Base-by-base conservation (phyloP, 345 rosid species). In the Pistacia vera region DNA sequence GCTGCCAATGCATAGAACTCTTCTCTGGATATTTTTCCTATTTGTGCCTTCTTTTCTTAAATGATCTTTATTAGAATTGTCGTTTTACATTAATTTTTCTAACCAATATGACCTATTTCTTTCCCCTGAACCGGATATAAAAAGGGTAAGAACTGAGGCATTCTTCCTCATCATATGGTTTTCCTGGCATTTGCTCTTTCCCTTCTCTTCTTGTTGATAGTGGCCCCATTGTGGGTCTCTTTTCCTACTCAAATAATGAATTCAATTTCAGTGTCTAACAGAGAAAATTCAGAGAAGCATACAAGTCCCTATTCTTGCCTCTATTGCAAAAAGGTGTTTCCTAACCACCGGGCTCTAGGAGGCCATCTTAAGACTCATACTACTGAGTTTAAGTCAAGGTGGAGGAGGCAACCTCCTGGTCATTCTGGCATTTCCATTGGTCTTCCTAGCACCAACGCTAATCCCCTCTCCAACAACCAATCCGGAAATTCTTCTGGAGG, bases 291-390 rank as follows among this genome's bases (percentile, higher is more conserved):
- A 12, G 58, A 69, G 63, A 77, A 60, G 62, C 68, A n/a, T 49
- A 36, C 51, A 10, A 11, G 8, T 77, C 2, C 30, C 5, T 30
- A 55, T 67, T 46, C 67, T 36, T 85, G 80, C 83, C 13, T 72
- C 66, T 75, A 69, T 54, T 82, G 85, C 82, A 72, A 54, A 18
- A 72, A 72, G 67, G 44, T 56, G 12, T 77, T 80, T 61, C 11
- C 60, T 49, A 65, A 49, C 73, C 72, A 72, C 61, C 77, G 33
- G n/a, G 78, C 83, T 54, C 78, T 82, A 56, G 67, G 76, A 13
- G 77, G 80, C 18, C 80, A 82, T 44, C 73, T 59, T 35, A 85
- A 35, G 83, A 36, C 62, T 75, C 85, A 85, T 66, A 75, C 48
- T 72, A 79, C 28, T 22, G 68, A 75, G 62, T 71, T 66, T 66